A percentile compares a stretch with the other conserved stretches of the same genome.
Evolutionary conservation across 495 filamentous ascomycete genomes (phyloP).

Genomic region (Annulohypoxylon moriforme): DNA sequence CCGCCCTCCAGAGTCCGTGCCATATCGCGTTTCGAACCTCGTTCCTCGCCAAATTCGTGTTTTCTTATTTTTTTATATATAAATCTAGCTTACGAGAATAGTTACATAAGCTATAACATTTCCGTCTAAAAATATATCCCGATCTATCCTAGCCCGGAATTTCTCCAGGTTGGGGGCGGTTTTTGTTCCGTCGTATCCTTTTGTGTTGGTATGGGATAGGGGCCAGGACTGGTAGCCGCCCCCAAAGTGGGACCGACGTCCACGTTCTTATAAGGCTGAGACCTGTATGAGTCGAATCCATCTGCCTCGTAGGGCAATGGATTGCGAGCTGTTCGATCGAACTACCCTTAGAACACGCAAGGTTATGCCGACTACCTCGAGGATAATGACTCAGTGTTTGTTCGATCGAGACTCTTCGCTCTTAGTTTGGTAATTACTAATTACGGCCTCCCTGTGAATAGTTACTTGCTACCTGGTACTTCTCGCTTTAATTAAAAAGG

Average conservation of each 20-base stretch:
- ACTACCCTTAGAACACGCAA: not conserved
- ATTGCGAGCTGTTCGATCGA: slow-evolving; percentile 11
- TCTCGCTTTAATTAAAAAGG: not conserved
- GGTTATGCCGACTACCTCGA: not conserved
- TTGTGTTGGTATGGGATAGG: slow-evolving; percentile 2
- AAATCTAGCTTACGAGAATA: not conserved
- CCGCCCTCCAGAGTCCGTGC: not conserved
- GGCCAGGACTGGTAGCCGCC: slow-evolving; percentile 21
- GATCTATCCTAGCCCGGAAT: slow-evolving; percentile 26
- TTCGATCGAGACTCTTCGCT: not conserved
- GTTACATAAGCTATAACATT: not conserved
- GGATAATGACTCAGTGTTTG: not conserved
- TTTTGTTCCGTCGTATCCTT: slow-evolving; percentile 12
- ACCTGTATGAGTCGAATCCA: slow-evolving; percentile 22
- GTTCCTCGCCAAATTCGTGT: not conserved
- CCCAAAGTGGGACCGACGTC: slow-evolving; percentile 40
- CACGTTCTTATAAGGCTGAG: slow-evolving; percentile 41
- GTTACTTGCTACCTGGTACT: not conserved
- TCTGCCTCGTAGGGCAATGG: slow-evolving; percentile 23
- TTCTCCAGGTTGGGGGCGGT: slow-evolving; percentile 43
- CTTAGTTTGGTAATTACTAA: not conserved
- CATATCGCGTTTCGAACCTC: not conserved
- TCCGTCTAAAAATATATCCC: not conserved
- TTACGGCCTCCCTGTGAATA: not conserved
- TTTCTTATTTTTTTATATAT: not conserved